Conservation (phyloP, 2,329 filamentous ascomycete species). For the Penicillium vulpinum region DNA sequence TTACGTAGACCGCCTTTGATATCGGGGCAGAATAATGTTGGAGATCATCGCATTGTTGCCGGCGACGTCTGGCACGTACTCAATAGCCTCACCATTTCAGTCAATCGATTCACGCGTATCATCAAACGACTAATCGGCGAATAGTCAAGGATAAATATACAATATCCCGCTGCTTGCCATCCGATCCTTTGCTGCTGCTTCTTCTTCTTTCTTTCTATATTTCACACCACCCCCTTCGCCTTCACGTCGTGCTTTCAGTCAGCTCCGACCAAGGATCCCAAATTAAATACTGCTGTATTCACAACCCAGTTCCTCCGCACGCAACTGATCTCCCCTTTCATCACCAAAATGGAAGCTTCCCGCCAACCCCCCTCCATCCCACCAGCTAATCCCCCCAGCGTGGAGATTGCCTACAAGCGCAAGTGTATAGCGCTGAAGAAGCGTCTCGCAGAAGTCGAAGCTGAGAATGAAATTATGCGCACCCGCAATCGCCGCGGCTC, state of each 20-base stretch:
- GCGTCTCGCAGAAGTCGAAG: slow-evolving; percentile 86
- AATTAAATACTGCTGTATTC: neutral
- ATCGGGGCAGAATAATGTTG: slow-evolving; percentile 31
- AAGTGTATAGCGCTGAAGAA: slow-evolving; percentile 96
- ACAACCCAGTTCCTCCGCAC: neutral
- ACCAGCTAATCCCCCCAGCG: slow-evolving; percentile 71
- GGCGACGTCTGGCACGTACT: neutral
- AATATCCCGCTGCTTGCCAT: neutral
- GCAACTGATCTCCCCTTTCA: neutral
- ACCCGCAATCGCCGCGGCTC: slow-evolving; percentile 76
- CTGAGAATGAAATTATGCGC: slow-evolving; percentile 81
- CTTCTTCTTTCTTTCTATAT: neutral
- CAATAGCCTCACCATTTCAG: neutral
- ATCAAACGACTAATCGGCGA: neutral
- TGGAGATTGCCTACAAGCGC: slow-evolving; percentile 91
- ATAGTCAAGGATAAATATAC: neutral
- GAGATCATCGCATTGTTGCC: slow-evolving; percentile 5
- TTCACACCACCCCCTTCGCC: slow-evolving; percentile 1
- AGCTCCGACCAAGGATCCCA: neutral
- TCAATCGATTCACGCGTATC: neutral
- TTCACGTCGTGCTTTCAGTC: neutral
- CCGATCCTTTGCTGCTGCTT: neutral
- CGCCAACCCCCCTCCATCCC: slow-evolving; percentile 26
- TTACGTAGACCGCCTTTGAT: slow-evolving; percentile 28
- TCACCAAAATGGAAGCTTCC: slow-evolving; percentile 31